phyloP scores from a whole-genome alignment of 495 filamentous ascomycete genomes.

The Aspergillus campestris region DNA sequence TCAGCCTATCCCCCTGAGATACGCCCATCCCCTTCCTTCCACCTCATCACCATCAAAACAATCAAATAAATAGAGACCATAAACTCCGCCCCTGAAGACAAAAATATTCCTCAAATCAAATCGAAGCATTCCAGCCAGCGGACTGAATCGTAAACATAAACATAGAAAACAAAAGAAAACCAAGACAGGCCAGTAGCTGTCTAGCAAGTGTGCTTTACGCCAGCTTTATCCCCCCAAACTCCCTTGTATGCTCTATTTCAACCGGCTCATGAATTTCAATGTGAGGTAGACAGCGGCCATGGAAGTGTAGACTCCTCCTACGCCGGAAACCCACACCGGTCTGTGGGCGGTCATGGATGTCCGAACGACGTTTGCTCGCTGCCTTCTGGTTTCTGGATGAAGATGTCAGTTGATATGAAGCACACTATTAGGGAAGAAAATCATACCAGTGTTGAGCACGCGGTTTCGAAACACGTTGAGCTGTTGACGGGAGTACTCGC shows the following conservation, averaged over 20 bases:
- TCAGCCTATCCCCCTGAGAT: too few relatives aligned
- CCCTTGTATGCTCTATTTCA: background rate
- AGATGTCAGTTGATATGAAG: background rate
- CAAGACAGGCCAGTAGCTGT: too few relatives aligned
- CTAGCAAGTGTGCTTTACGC: too few relatives aligned
- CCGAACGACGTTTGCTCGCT: constrained; percentile 22
- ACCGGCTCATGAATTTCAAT: constrained; percentile 27
- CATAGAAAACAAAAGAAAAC: too few relatives aligned
- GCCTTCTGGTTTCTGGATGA: constrained; percentile 21
- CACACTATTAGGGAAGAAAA: background rate
- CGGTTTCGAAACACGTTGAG: constrained; percentile 12
- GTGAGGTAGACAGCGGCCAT: constrained; percentile 32
- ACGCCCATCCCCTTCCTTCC: too few relatives aligned
- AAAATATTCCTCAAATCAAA: too few relatives aligned
- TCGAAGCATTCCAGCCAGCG: too few relatives aligned
- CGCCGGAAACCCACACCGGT: constrained; percentile 36
- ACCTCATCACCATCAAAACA: too few relatives aligned
- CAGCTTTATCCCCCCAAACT: too few relatives aligned
- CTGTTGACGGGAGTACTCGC: constrained; percentile 13
- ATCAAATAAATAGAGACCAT: too few relatives aligned
- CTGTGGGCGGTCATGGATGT: constrained; percentile 32
- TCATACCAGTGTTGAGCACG: constrained; percentile 15
- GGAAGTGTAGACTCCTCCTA: constrained; percentile 32
- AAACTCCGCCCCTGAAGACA: too few relatives aligned
- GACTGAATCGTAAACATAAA: too few relatives aligned